phyloP scores from a whole-genome alignment of 2,329 filamentous ascomycete species.

The Colletotrichum eleusines region DNA sequence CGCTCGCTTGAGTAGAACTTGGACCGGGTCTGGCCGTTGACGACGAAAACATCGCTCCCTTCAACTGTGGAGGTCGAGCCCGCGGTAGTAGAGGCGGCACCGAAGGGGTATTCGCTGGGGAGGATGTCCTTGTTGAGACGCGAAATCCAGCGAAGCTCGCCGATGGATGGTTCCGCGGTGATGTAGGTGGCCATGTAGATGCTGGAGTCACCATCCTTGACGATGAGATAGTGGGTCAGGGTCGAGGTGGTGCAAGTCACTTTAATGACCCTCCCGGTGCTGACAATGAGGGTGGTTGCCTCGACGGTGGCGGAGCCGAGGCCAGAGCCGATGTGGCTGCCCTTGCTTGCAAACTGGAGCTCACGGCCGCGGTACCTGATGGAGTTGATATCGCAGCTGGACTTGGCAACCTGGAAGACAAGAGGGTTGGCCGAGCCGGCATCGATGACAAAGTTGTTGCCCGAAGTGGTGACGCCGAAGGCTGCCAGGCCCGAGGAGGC shows the following conservation, averaged over 20 bases:
- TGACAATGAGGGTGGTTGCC: slow-evolving; percentile 53
- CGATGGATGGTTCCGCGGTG: slow-evolving; percentile 65
- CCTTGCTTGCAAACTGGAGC: slow-evolving; percentile 65
- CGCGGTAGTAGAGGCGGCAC: slow-evolving; percentile 66
- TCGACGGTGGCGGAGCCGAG: slow-evolving; percentile 69
- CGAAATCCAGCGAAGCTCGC: slow-evolving; percentile 74
- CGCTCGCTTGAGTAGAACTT: slow-evolving; percentile 78
- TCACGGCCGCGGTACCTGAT: slow-evolving; percentile 71
- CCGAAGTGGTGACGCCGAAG: slow-evolving; percentile 57
- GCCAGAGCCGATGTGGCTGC: slow-evolving; percentile 70
- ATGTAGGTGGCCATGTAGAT: slow-evolving; percentile 74
- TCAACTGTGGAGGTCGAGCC: slow-evolving; percentile 66
- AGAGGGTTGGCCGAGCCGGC: slow-evolving; percentile 62
- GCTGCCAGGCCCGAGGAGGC: slow-evolving; percentile 52
- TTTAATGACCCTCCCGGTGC: slow-evolving; percentile 64
- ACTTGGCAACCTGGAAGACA: slow-evolving; percentile 62
- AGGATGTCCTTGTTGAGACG: slow-evolving; percentile 65
- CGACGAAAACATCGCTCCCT: slow-evolving; percentile 69
- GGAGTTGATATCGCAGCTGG: slow-evolving; percentile 73
- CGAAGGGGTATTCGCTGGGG: slow-evolving; percentile 66
- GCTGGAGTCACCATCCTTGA: slow-evolving; percentile 69
- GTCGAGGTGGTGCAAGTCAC: slow-evolving; percentile 70
- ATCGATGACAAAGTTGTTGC: slow-evolving; percentile 59
- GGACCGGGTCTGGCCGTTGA: slow-evolving; percentile 72
- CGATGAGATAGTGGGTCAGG: slow-evolving; percentile 74